Evolutionary conservation across 208 protist species (phyloP), one percentile per base, ranked within the genome.

Genomic region (Paratrypanosoma confusum): DNA sequence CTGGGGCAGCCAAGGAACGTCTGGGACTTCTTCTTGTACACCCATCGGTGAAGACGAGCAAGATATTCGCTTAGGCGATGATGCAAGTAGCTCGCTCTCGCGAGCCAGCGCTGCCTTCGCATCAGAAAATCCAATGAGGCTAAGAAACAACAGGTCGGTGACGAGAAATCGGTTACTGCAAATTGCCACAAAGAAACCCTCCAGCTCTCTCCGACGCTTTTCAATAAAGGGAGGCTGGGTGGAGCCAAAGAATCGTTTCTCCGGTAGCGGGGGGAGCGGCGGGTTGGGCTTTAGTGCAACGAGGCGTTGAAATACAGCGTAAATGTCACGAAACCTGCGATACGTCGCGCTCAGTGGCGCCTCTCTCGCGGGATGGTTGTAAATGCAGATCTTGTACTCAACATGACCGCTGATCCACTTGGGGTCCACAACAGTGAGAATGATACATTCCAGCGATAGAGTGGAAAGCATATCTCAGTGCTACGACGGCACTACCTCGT

Each of bases 301-400:
- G 16, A 66, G 22, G 16, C 32, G 35, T 51, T 63, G 18, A 34
- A 66, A 56, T 3, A 60, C 58, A 4, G 26, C 35, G 38, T 66
- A 46, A 34, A 66, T 57, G 34, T 63, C 45, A 51, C 51, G 51
- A 39, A 62, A 66, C 20, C 58, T 16, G 43, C 58, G 49, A 32
- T 54, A 63, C 6, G 36, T 50, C 17, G 14, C 24, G 29, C 43
- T 44, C 21, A 41, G n/a, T 3, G 29, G 6, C 8, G 7, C 11
- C 23, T 40, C 43, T 34, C 25, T 10, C 26, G 3, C 7, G 5
- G 16, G 22, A n/a, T 10, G 7, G 22, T 24, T 31, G 10, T 23
- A 34, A 27, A 52, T 52, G 52, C 31, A 59, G 26, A 59, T 52
- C 46, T 52, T 52, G 35, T 35, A 59, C 40, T 50, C 33, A 16